phyloP scores from a whole-genome alignment of 2,329 filamentous ascomycete genomes.

The Sclerotinia subarctica region DNA sequence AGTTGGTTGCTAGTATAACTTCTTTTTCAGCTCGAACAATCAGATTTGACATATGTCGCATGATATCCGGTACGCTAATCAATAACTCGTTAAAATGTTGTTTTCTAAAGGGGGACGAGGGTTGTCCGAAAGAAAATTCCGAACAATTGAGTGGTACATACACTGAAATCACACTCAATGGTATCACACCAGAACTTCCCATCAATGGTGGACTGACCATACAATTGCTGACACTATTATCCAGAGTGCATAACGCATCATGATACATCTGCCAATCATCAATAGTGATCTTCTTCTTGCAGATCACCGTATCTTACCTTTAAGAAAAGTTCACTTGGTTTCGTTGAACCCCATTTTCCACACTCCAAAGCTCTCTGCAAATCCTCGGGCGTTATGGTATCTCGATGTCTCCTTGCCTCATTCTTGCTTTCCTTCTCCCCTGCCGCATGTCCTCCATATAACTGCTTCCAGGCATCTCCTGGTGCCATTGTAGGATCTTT shows the following conservation, averaged over 20 bases:
- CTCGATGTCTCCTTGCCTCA: slow-evolving; percentile 28
- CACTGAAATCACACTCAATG: slow-evolving; percentile 66
- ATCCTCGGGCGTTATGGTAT: slow-evolving; percentile 40
- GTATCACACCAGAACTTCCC: slow-evolving; percentile 61
- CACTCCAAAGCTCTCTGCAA: slow-evolving; percentile 56
- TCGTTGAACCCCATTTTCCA: slow-evolving; percentile 62
- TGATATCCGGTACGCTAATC: slow-evolving; percentile 62
- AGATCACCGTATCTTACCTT: slow-evolving; percentile 41
- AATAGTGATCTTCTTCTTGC: background rate
- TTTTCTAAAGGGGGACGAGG: background rate
- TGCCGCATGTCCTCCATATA: slow-evolving; percentile 45
- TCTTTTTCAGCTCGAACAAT: slow-evolving; percentile 71
- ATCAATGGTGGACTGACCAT: slow-evolving; percentile 57
- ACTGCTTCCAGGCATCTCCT: slow-evolving; percentile 51
- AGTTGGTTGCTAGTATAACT: slow-evolving; percentile 72
- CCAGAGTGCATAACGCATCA: slow-evolving; percentile 33
- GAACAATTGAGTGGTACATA: slow-evolving; percentile 30
- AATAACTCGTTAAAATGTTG: slow-evolving; percentile 20
- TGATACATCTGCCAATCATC: slow-evolving; percentile 32
- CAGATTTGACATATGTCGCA: slow-evolving; percentile 71
- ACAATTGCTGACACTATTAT: slow-evolving; percentile 39
- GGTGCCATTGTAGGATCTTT: slow-evolving; percentile 52
- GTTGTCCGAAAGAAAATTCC: background rate
- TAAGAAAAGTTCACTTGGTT: slow-evolving; percentile 66
- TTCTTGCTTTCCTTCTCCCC: slow-evolving; percentile 28